Conservation (phyloP, 176 grass and related monocot genomes). For the Alopecurus myosuroides region DNA sequence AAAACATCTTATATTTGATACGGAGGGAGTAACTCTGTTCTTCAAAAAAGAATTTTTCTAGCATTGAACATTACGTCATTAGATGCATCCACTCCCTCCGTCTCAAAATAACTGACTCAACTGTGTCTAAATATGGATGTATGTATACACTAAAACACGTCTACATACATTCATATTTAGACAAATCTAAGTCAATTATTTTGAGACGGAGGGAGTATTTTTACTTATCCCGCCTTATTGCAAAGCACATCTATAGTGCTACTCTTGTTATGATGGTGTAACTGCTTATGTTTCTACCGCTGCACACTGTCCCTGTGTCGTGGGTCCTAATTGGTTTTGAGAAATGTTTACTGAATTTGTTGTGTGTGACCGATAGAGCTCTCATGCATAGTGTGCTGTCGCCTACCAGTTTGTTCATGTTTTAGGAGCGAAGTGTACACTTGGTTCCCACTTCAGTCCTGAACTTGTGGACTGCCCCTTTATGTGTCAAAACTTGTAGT, state of each 20-base stretch:
- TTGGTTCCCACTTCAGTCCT: background rate
- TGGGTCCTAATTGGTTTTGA: background rate
- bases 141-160: too few species aligned
- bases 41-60: background rate
- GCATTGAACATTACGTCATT: background rate
- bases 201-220: too few species aligned
- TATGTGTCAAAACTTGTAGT: background rate
- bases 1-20: too few species aligned
- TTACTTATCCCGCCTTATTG: background rate
- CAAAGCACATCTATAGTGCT: background rate
- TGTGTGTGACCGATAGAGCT: background rate
- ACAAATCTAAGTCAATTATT: too few species aligned
- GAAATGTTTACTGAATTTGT: background rate
- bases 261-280: background rate
- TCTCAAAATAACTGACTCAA: too few species aligned
- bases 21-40: background rate
- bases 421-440: background rate
- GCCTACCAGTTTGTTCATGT: background rate
- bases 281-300: background rate
- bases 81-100: too few species aligned
- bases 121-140: too few species aligned
- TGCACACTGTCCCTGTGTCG: background rate
- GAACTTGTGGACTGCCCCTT: background rate
- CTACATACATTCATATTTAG: too few species aligned
- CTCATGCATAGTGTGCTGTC: background rate